These are phyloP conservation scores for Venturia effusa DNA, from an alignment of 2,329 filamentous ascomycete genomes.

Conservation along the genomic window DNA sequence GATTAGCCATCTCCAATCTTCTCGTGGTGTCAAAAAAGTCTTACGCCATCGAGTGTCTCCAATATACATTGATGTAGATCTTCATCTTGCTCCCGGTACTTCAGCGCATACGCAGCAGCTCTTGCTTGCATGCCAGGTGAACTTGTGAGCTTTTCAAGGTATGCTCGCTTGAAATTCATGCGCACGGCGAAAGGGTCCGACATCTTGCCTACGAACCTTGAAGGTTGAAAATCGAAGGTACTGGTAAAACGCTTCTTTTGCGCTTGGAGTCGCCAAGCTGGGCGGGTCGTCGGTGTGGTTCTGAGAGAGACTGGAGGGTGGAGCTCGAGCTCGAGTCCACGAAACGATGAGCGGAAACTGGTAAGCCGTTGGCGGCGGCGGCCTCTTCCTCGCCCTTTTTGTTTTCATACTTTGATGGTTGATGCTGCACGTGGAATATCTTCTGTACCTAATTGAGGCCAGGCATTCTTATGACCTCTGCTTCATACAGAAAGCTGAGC, in stretches of 20 bases:
- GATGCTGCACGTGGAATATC: not conserved
- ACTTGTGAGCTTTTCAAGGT: conserved; percentile 84
- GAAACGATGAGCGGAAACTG: not conserved
- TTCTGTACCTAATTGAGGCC: not conserved
- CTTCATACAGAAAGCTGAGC: not conserved
- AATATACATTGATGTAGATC: conserved; percentile 95
- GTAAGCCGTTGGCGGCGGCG: not conserved
- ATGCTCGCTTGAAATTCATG: conserved; percentile 77
- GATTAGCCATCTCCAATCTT: conserved; percentile 7
- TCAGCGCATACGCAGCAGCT: conserved; percentile 88
- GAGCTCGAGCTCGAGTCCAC: not conserved
- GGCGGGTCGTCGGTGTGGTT: no score
- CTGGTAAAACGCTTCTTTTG: no score
- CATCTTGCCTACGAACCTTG: conserved; percentile 30
- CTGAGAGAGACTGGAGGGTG: no score
- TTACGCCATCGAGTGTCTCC: conserved; percentile 79
- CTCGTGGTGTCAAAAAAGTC: conserved; percentile 13
- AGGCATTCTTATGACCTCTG: not conserved
- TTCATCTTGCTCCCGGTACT: conserved; percentile 89
- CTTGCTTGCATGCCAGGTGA: conserved; percentile 83
- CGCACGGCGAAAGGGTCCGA: conserved; percentile 94
- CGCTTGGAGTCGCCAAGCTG: no score
- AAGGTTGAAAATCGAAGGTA: no score
- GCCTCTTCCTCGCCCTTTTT: not conserved
- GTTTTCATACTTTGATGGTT: not conserved